Base-by-base conservation (phyloP, 2,329 filamentous ascomycete genomes). In the Zymoseptoria ardabiliae region DNA sequence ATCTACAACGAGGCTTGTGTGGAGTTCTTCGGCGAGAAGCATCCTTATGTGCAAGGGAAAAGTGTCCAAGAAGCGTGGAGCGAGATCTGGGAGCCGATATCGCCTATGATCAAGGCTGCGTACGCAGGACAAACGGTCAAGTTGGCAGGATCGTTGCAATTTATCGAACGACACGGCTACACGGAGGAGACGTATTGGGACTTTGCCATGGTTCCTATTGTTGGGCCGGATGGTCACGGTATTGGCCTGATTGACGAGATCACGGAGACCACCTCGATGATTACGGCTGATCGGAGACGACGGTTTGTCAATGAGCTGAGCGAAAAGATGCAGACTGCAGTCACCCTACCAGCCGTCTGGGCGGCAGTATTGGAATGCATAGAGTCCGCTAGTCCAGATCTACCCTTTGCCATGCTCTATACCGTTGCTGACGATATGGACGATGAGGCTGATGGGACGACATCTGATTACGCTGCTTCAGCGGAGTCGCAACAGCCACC, bases 171-270 rank as follows among this genome's bases (percentile, higher is more conserved):
- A 13, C 60, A 68, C 23, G 69, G 66, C 10, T 66, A 65, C 10
- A 35, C 67, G 4, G 70, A 73, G 51, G 69, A 72, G 57, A 67
- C 65, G 1, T 71, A 68, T 55, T 72, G 66, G 63, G 59, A 68
- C 21, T 67, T 68, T 45, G 64, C 64, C 11, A 56, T 71, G 9
- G 56, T 71, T 2, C 71, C 71, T 1, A 60, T 72, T 13, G 57
- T 70, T 9, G 66, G 63, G 6, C 25, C 58, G 2, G 59, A 64
- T n/a, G 68, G 67, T 7, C 48, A 56, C 21, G 56, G 50, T 0
- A 57, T 64, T 19, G 69, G 69, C 3, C 54, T 65, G 3, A 54
- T 67, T 11, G 62, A 68, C 30, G 69, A 71, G 58, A 55, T 72
- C n/a, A 62, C 59, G 1, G 70, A 72, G 54, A 58, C 58, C 9